These are phyloP conservation scores for Akanthomyces uredinophilus DNA, from an alignment of 2,329 filamentous ascomycete genomes.

Conservation along the genomic window DNA sequence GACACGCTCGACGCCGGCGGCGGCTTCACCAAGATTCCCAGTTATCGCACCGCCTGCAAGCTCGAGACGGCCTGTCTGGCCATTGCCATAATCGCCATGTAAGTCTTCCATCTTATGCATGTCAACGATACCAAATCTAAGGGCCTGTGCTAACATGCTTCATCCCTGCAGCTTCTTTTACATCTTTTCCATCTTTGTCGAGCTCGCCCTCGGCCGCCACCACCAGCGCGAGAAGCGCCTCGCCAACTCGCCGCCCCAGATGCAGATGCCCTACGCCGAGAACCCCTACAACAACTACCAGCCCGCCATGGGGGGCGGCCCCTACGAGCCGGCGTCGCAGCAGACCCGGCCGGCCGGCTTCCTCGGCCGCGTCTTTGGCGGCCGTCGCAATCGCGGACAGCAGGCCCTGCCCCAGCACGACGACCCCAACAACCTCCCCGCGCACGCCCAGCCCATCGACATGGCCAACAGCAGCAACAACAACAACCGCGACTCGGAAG, in stretches of 20 bases:
- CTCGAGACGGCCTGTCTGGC: constrained; percentile 74
- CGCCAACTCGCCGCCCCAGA: constrained; percentile 38
- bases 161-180: constrained; percentile 63
- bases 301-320: constrained; percentile 26
- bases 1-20: constrained; percentile 42
- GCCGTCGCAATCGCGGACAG: constrained; percentile 15
- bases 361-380: constrained; percentile 30
- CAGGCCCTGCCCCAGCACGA: constrained; percentile 18
- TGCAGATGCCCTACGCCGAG: constrained; percentile 12
- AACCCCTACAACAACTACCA: constrained; percentile 44
- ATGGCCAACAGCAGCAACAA: constrained; percentile 31
- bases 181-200: constrained; percentile 63
- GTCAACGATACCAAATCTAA: too few species aligned
- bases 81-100: constrained; percentile 73
- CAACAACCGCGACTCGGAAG: constrained; percentile 36
- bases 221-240: constrained; percentile 71
- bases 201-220: constrained; percentile 62
- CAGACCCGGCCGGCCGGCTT: constrained; percentile 25
- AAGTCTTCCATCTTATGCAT: constrained; percentile 28
- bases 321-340: constrained; percentile 40
- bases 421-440: constrained; percentile 31
- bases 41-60: constrained; percentile 55
- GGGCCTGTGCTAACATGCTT: too few species aligned
- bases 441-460: constrained; percentile 36
- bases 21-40: constrained; percentile 45